Conservation (phyloP, 2,329 filamentous ascomycete species). For the Colletotrichum sidae region DNA sequence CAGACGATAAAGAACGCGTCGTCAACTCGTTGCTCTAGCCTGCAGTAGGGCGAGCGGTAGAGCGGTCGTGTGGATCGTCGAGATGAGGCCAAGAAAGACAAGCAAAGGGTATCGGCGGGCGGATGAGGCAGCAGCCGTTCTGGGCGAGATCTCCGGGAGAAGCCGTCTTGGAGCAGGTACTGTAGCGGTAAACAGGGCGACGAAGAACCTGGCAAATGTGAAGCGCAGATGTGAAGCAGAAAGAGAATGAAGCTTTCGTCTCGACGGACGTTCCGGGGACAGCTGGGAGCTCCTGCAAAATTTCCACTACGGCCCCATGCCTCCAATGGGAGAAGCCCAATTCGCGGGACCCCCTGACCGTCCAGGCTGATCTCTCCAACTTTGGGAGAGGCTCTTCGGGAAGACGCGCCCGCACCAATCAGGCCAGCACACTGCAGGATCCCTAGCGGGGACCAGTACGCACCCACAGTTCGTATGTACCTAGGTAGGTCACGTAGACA, state of each 20-base stretch:
- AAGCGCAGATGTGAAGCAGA: conserved; percentile 22
- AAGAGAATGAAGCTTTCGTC: conserved; percentile 17
- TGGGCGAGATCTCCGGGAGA: conserved; percentile 22
- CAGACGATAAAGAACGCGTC: conserved; percentile 16
- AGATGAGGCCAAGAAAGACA: conserved; percentile 29
- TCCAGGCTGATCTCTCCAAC: conserved; percentile 23
- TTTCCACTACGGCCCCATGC: conserved; percentile 31
- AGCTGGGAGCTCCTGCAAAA: conserved; percentile 36
- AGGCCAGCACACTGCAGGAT: conserved; percentile 4
- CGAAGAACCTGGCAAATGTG: conserved; percentile 7
- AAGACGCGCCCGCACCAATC: conserved; percentile 27
- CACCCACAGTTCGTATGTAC: neutral
- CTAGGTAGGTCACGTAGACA: conserved; percentile 8
- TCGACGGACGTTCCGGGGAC: conserved; percentile 27
- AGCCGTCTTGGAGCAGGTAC: conserved; percentile 17
- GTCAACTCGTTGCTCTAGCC: conserved; percentile 13
- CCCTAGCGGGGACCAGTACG: conserved; percentile 4
- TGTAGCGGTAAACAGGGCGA: conserved; percentile 1
- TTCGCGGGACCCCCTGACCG: conserved; percentile 7
- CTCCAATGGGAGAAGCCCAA: conserved; percentile 30
- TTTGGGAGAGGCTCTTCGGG: conserved; percentile 31
- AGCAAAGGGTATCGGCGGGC: conserved; percentile 25
- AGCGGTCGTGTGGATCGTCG: conserved; percentile 9
- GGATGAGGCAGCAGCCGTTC: conserved; percentile 17
- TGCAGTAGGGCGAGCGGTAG: conserved; percentile 23